phyloP scores from a whole-genome alignment of 495 filamentous ascomycete genomes.

The Aspergillus leporis region DNA sequence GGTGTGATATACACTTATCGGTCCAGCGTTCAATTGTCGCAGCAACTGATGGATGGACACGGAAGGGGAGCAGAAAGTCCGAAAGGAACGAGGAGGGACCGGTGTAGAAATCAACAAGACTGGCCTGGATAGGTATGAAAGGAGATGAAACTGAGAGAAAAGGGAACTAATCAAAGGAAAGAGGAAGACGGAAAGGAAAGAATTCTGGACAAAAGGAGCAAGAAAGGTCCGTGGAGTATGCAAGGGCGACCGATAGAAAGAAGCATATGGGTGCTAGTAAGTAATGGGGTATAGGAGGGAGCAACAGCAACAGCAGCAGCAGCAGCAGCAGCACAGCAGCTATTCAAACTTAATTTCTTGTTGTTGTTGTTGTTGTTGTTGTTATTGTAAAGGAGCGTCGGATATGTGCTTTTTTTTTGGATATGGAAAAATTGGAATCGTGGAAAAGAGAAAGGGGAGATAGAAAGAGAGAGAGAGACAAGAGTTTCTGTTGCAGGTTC shows the following conservation, averaged over 20 bases:
- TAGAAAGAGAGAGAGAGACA: no score
- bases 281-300: neutral
- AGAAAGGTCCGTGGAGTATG: neutral
- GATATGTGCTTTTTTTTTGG: neutral
- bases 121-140: conserved; percentile 8
- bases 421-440: neutral
- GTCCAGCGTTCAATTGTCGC: conserved; percentile 6
- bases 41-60: conserved; percentile 6
- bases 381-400: conserved; percentile 1
- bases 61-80: conserved; percentile 5
- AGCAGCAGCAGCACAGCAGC: neutral
- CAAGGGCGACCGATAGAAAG: conserved; percentile 5
- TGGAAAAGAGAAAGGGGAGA: conserved; percentile 7
- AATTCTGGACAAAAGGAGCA: conserved; percentile 7
- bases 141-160: conserved; percentile 10
- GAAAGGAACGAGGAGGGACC: conserved; percentile 10
- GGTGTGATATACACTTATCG: neutral
- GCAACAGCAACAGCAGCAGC: neutral
- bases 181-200: conserved; percentile 12
- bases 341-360: neutral
- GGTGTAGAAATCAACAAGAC: conserved; percentile 8
- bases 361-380: no score
- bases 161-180: conserved; percentile 13
- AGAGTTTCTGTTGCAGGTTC: no score
- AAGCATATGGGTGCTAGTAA: neutral